Base-by-base conservation (phyloP, 768 basidiomycete genomes). In the Pisolithus marmoratus region DNA sequence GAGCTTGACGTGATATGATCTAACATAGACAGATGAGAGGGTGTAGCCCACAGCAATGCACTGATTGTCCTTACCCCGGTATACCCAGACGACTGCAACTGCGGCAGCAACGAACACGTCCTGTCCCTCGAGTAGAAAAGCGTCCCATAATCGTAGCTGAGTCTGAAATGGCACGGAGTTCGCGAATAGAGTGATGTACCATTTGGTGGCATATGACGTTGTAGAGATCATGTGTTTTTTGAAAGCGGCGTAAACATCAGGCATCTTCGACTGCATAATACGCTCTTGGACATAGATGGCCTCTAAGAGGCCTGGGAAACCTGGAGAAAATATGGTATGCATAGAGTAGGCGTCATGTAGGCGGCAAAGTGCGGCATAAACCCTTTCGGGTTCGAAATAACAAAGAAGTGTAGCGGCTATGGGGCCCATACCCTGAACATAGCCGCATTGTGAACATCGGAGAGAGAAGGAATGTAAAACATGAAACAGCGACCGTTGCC, bases 371-470 rank as follows among this genome's bases (percentile, higher is more conserved):
- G 84, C 78, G 4, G 87, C 82, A 63, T 94, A 96, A 5, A 84
- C 88, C 48, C 84, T 85, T 70, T 93, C 90, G 8, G 96, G 92
- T 56, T 87, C 85, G 65, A 93, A 87, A 67, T 98, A 98, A 70
- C 89, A 94, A 12, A 97, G 79, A 20, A 99, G 77, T 2, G 94
- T 97, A 1, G 94, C 90, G 0, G 95, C 92, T 52, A 99, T 90
- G 6, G 95, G 90, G 2, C 96, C 94, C 96, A 99, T 99, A 54
- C 96, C 96, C 71, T 99, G 96, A 38, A 94, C 94, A 65, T 99
- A 99, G 15, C 95, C 95, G 55, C 96, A 98, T 11, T 79, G 74
- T 17, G 74, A 67, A 69, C 95, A 97, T n/a, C 76, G 74, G 19
- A 94, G 75, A 2, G 93, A 94, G 65, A 96, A 94, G 47, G 82